phyloP scores from a whole-genome alignment of 2,329 filamentous ascomycete genomes.

The Drechmeria coniospora region DNA sequence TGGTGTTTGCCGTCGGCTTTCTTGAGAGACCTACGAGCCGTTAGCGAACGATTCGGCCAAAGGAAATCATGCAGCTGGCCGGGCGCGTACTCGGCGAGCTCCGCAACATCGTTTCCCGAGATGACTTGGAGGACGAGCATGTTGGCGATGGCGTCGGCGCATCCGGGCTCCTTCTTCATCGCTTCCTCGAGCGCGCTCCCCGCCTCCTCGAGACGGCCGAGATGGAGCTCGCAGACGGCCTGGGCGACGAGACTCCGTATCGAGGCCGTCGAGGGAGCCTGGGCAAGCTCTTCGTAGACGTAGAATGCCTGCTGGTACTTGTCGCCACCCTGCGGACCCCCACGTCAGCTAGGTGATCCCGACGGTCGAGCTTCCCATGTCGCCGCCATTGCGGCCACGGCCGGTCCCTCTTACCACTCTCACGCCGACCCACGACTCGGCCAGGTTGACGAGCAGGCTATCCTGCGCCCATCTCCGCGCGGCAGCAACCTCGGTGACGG shows the following conservation, averaged over 20 bases:
- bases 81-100: slow-evolving; percentile 45
- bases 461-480: slow-evolving; percentile 93
- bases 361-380: no score
- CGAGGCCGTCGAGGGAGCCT: slow-evolving; percentile 67
- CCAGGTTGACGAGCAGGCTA: slow-evolving; percentile 80
- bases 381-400: neutral
- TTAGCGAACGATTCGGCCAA: slow-evolving; percentile 9
- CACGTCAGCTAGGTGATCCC: no score
- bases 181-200: slow-evolving; percentile 75
- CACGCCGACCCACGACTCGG: slow-evolving; percentile 88
- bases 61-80: no score
- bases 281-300: slow-evolving; percentile 90
- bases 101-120: slow-evolving; percentile 52
- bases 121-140: slow-evolving; percentile 65
- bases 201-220: slow-evolving; percentile 77
- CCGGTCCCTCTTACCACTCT: slow-evolving; percentile 46
- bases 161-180: slow-evolving; percentile 53
- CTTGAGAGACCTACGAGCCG: slow-evolving; percentile 33
- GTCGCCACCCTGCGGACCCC: slow-evolving; percentile 56
- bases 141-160: slow-evolving; percentile 68
- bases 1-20: slow-evolving; percentile 50
- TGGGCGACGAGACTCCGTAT: slow-evolving; percentile 67
- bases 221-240: slow-evolving; percentile 79
- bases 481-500: slow-evolving; percentile 71
- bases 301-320: slow-evolving; percentile 96